Base-by-base conservation (phyloP, 768 basidiomycete genomes). In the Chiua virens region DNA sequence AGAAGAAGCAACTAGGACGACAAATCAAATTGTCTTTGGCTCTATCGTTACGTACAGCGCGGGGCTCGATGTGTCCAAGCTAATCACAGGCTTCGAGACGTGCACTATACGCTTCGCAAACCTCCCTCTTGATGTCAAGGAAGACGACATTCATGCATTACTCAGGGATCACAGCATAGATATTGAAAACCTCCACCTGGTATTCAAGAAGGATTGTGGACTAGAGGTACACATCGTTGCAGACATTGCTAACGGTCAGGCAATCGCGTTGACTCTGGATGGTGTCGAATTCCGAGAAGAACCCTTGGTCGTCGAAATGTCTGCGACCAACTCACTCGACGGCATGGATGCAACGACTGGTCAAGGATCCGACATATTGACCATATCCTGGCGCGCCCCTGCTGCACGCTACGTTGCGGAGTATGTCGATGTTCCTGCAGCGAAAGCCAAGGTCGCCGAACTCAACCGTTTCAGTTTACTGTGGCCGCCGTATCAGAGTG, bases 51-150 rank as follows among this genome's bases (percentile, higher is more conserved):
- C 76, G 3, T 80, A 71, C 36, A 66, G 69, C 32, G 74, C 76
- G 15, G 81, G 81, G 8, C 54, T 77, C 23, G 61, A 71, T 10
- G 64, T 82, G 30, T 69, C 60, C 34, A 55, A 69, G 41, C 55
- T 79, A 30, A 61, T 78, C 35, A 68, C 73, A 14, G 79, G 77
- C 6, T 81, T 79, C 47, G 77, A 82, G 32, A 71, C 76, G 8
- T 77, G 75, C 51, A 68, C 67, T 14, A 62, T 82, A 27, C 72
- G 58, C 1, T 67, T 82, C 43, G 70, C 65, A 43, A 73, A 74
- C 47, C 67, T 82, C 17, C 79, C 79, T 0, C 46, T 47, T 23
- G 64, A 76, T 40, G 68, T 70, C 6, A 70, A 59, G 39, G 53
- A 53, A 2, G 52, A 59, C 4, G 78, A 80, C 39, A 63, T 81